Evolutionary conservation across 2,329 filamentous ascomycete species (phyloP), one percentile per base, ranked within the genome.

Genomic region (Drechslerella dactyloides): DNA sequence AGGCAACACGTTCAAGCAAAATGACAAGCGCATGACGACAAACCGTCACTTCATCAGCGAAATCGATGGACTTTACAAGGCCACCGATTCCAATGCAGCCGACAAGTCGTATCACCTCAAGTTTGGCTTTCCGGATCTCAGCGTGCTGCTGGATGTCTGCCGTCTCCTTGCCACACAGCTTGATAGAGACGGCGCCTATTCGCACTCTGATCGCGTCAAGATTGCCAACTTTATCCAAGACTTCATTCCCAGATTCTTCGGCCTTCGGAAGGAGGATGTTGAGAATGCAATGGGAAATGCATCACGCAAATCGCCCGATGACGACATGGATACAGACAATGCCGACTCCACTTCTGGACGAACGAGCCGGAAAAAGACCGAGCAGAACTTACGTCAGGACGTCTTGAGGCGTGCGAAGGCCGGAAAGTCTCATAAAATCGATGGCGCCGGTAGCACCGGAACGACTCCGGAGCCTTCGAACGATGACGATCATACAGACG

Each of bases 21-120:
- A 85, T 40, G 94, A 99, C 81, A 97, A 97, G 85, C 89, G 92
- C 75, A 89, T 91, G 75, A 90, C 97, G 70, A 90, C 93, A 55
- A 88, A 89, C 2, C 97, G 97, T 81, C 90, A 93, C 66, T 86
- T 99, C 10, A 89, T 94, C 35, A 90, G 92, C 76, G 89, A 94
- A 69, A 93, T 97, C 78, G 92, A 94, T 80, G 92, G 58, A 21
- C 48, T 70, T n/a, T 70, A 70, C 50, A 63, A 70, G 50, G 50
- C 56, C 19, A 82, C 84, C 30, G 90, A 93, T 76, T 85, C 87
- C 74, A 87, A 87, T 53, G 85, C 91, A 11, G 81, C 91, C 11
- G 79, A 87, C 40, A 85, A 88, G 75, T 80, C 66, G 87, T 44
- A 81, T 88, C 50, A 85, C 86, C 15, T 82, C 88, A 69, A 86